phyloP scores from a whole-genome alignment of 768 basidiomycete genomes.

The Pleurotus sapidus region DNA sequence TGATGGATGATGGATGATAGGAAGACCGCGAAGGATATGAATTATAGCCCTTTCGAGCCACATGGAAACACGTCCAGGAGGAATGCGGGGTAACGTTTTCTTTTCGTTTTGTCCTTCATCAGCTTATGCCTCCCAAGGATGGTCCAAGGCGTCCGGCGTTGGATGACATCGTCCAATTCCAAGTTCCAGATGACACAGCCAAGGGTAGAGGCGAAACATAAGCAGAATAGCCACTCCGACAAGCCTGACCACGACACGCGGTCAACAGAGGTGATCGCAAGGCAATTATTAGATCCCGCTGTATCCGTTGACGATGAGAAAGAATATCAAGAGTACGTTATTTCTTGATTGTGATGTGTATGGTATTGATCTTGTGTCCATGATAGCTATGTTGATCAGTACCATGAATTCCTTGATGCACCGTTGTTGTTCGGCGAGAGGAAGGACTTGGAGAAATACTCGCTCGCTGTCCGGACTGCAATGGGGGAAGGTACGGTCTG shows the following conservation, averaged over 20 bases:
- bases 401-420: constrained; percentile 59
- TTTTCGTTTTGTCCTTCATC: not conserved
- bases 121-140: constrained; percentile 37
- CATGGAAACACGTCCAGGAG: constrained; percentile 41
- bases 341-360: not conserved
- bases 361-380: not conserved
- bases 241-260: constrained; percentile 34
- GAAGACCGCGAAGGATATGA: constrained; percentile 65
- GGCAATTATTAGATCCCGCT: constrained; percentile 53
- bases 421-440: constrained; percentile 51
- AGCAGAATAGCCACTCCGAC: constrained; percentile 10
- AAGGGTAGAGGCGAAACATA: constrained; percentile 33
- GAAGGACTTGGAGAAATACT: constrained; percentile 58
- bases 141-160: constrained; percentile 75
- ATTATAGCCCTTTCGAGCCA: constrained; percentile 74
- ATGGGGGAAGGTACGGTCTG: constrained; percentile 35
- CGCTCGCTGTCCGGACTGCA: constrained; percentile 46
- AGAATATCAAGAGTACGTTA: constrained; percentile 68
- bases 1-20: constrained; percentile 28
- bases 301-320: constrained; percentile 63
- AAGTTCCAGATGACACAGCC: constrained; percentile 36
- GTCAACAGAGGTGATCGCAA: constrained; percentile 60
- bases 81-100: constrained; percentile 28
- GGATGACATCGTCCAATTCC: constrained; percentile 62
- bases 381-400: constrained; percentile 66